Evolutionary conservation across 1,284 basidiomycete genomes (phyloP), one percentile per base, ranked within the genome.

Genomic region (Ustilago curta): DNA sequence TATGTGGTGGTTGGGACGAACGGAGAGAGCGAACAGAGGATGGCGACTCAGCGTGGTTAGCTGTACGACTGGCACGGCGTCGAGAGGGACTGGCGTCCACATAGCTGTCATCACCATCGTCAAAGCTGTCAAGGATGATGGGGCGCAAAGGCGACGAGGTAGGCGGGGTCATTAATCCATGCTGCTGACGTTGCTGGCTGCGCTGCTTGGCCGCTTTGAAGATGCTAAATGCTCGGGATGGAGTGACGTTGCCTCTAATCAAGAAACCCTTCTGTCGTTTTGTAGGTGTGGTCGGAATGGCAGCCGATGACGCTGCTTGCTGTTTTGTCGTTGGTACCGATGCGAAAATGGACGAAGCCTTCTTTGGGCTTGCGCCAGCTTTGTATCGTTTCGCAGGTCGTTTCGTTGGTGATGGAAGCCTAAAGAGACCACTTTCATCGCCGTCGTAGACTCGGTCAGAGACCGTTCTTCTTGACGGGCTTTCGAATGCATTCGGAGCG

Each of bases 191-290:
- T 42, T 70, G 64, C 18, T 72, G 43, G 19, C 59, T 68, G 61
- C 65, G 62, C 29, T 64, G 60, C n/a, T 61, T 71, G 16, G 63
- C 61, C 1, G 65, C 56, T 35, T 70, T 70, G 56, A 77, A 70
- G 44, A 73, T 73, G 44, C 59, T 64, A 52, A 77, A 74, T 0
- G 79, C 79, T 16, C 67, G 58, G 7, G 77, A 79, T 0, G 79
- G 79, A 0, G 79, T 80, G 3, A 80, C 79, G 27, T 74, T 80
- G n/a, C 79, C 79, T 25, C 70, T 68, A 14, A 80, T 52, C 16
- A 69, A 31, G 59, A 77, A 67, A n/a, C 63, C 49, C 27, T 64
- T 70, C 18, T 63, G 60, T 4, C 60, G 60, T 45, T 70, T 71
- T 11, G 68, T 62, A 0, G 73, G 68, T 12, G 72, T 70, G 4